These are phyloP conservation scores for Debaryomyces singareniensis DNA, from an alignment of 1,139 yeast genomes.

Conservation along the genomic window DNA sequence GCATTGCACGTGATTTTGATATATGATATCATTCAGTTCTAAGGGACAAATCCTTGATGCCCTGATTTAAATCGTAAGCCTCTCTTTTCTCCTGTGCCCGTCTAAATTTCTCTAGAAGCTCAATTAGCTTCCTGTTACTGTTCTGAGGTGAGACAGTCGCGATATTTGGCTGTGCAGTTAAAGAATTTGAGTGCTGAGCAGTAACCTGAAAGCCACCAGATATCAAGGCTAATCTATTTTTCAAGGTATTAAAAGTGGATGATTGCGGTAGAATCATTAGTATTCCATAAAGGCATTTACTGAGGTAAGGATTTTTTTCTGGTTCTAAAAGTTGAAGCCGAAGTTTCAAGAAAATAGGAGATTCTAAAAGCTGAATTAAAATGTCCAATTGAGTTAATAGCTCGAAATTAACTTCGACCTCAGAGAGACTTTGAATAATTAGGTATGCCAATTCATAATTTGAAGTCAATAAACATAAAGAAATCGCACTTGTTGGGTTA, in stretches of 20 bases:
- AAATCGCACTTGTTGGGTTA: slow-evolving; percentile 82
- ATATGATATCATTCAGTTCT: neutral
- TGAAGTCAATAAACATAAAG: slow-evolving; percentile 80
- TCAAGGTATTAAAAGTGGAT: slow-evolving; percentile 77
- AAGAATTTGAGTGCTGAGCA: slow-evolving; percentile 14
- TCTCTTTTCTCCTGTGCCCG: slow-evolving; percentile 40
- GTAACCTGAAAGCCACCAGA: slow-evolving; percentile 11
- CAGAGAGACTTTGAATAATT: slow-evolving; percentile 69
- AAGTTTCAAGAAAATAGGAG: slow-evolving; percentile 85
- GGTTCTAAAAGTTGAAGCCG: slow-evolving; percentile 87
- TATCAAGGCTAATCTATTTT: slow-evolving; percentile 61
- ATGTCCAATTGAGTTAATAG: slow-evolving; percentile 74
- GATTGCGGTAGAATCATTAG: slow-evolving; percentile 95
- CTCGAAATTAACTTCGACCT: slow-evolving; percentile 66
- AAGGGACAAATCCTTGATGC: neutral
- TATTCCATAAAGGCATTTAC: slow-evolving; percentile 85
- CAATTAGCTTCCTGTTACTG: slow-evolving; percentile 38
- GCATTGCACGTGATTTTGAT: neutral
- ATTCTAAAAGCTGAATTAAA: slow-evolving; percentile 65
- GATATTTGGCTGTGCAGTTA: slow-evolving; percentile 10
- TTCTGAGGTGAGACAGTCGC: slow-evolving; percentile 19
- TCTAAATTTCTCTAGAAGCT: slow-evolving; percentile 57
- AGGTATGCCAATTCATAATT: slow-evolving; percentile 84
- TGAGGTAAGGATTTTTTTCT: slow-evolving; percentile 71
- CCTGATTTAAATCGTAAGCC: neutral